These are phyloP conservation scores for Wickerhamiella nectarea DNA, from an alignment of 805 yeast species.

Conservation along the genomic window DNA sequence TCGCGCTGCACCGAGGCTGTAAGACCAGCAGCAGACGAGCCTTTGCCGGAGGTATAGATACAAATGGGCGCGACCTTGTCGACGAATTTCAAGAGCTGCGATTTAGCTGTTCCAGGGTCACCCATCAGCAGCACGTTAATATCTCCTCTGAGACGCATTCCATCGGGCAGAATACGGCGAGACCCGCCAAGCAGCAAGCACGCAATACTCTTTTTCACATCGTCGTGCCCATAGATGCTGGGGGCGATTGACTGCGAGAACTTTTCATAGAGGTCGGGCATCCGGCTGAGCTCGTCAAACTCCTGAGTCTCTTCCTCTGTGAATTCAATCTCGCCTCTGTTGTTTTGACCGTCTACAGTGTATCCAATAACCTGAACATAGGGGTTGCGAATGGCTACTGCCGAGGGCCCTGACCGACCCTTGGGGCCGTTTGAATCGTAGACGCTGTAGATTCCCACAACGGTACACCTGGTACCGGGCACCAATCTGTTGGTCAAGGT, in stretches of 20 bases:
- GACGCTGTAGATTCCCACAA: constrained; percentile 85
- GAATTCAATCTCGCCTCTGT: constrained; percentile 48
- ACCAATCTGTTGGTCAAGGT: constrained; percentile 78
- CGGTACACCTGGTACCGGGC: constrained; percentile 89
- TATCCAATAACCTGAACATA: constrained; percentile 79
- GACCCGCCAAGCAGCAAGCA: constrained; percentile 92
- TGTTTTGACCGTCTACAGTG: constrained; percentile 59
- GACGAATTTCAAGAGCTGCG: constrained; percentile 87
- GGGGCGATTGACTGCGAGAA: constrained; percentile 89
- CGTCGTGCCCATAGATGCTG: constrained; percentile 85
- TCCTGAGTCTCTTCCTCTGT: constrained; percentile 92
- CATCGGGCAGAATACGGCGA: constrained; percentile 82
- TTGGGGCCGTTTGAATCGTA: constrained; percentile 51
- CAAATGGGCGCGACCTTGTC: constrained; percentile 91
- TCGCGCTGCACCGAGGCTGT: constrained; percentile 97
- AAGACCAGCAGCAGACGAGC: constrained; percentile 98
- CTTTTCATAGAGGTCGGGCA: constrained; percentile 74
- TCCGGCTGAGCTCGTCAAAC: constrained; percentile 63
- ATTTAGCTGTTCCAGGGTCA: constrained; percentile 98
- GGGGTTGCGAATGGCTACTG: constrained; percentile 86
- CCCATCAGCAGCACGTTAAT: constrained; percentile 86
- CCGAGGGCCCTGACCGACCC: constrained; percentile 27
- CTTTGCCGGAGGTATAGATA: constrained; percentile 95
- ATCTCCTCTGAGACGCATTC: constrained; percentile 94
- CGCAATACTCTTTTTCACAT: constrained; percentile 84